Evolutionary conservation across 2,329 filamentous ascomycete genomes (phyloP), one percentile per base, ranked within the genome.

Genomic region (Fusarium zealandicum): DNA sequence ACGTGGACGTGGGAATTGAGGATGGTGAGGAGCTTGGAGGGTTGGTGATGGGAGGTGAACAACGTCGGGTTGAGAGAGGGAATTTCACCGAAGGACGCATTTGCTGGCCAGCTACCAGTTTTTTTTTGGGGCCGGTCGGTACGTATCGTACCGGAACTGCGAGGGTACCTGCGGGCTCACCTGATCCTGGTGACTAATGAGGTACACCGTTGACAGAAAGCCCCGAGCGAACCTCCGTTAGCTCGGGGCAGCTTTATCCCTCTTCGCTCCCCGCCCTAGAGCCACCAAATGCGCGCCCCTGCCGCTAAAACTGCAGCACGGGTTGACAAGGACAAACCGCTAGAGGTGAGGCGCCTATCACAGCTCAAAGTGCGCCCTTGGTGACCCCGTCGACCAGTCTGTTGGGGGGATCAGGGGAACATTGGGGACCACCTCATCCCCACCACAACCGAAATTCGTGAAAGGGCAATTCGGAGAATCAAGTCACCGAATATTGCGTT

Each of bases 71-170:
- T 68, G 66, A 65, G 66, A 68, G 65, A 68, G 66, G 66, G 66
- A 68, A 68, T 68, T 68, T 68, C 66, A 68, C 66, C 66, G 66
- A 68, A 65, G 48, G 54, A 51, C 42, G 49, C 57, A 50, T 61
- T 48, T 57, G 57, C 48, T 65, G 60, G 61, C 61, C 58, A 64
- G 54, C 64, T 62, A 54, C 58, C 66, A 66, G 64, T 66, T 68
- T 68, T 68, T 67, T 68, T 68, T 67, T 68, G 60, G 66, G 66
- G 64, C 56, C 54, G 49, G 64, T 68, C 65, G 65, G 65, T 68
- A 68, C 64, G 64, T 67, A 68, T 64, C 62, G 54, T 60, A 40
- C 65, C 65, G 65, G 60, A 63, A 57, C 52, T 61, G 65, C 65
- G 65, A 67, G 65, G 22, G 65, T 67, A 67, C 65, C 16, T 64